Evolutionary conservation across 345 rosid genomes (phyloP), one percentile per base, ranked within the genome.

Genomic region (Hibiscus mutabilis): DNA sequence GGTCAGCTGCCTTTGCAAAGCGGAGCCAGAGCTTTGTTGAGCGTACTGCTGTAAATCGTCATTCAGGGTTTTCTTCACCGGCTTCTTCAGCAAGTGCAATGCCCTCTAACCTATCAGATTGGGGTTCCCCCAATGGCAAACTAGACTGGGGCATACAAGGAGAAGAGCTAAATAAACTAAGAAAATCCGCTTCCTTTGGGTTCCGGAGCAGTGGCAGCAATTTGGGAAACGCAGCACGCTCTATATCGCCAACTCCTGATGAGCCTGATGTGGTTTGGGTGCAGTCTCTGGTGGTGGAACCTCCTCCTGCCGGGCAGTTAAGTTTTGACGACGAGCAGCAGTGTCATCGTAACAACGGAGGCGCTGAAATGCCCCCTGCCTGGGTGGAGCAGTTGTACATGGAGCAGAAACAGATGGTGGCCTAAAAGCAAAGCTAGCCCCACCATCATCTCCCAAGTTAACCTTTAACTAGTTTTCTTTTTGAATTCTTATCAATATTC

Each of bases 81-180:
- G 67, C 74, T 27, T 62, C 86, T 60, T 75, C 84, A 11, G 76
- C 83, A 24, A 33, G 71, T 66, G 70, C 69, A 57, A 58, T 75
- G 74, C 57, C 79, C 58, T 67, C 85, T 47, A 78, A 80, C 58
- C 61, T 82, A 40, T 68, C 78, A 2, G 96, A 88, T 58, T 92
- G 98, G 96, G 91, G 89, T n/a, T 90, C 98, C 13, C 86, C 95
- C 11, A 86, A 84, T 73, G 98, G 98, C 0, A 92, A 88, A 77
- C 69, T 92, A 58, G 92, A 90, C 82, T 92, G 96, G 96, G 89
- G 92, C 5, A 71, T 92, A 49, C 86, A 87, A 52, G 91, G 86
- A 69, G 93, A 85, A 19, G 96, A 92, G 80, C 86, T 90, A 21
- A 86, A 83, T 51, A 87, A 87, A 78, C 84, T 88, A 6, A 77